Evolutionary conservation across 2,329 filamentous ascomycete species (phyloP).

Genomic region (Hypomyces rosellus): DNA sequence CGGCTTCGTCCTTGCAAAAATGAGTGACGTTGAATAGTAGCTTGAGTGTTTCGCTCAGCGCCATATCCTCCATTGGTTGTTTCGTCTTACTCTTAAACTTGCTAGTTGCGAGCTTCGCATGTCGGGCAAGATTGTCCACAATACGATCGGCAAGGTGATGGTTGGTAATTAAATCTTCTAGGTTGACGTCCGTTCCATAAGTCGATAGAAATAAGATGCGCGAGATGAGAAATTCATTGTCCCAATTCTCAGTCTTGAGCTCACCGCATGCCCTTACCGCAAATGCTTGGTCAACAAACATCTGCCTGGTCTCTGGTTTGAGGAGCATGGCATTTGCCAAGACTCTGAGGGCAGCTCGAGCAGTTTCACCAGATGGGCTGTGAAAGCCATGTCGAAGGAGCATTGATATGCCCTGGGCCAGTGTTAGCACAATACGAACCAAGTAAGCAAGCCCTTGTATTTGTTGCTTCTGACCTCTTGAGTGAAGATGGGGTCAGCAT

Average conservation of each 20-base stretch:
- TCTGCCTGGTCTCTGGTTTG: conserved; percentile 38
- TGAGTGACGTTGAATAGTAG: conserved; percentile 84
- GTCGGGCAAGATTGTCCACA: conserved; percentile 61
- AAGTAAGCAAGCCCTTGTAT: background rate
- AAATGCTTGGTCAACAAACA: conserved; percentile 42
- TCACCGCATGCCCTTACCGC: conserved; percentile 58
- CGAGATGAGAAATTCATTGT: conserved; percentile 75
- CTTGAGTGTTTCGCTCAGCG: conserved; percentile 77
- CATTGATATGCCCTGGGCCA: conserved; percentile 58
- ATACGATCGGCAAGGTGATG: conserved; percentile 49
- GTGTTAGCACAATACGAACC: background rate
- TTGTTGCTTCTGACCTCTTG: conserved; percentile 49
- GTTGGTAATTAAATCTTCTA: conserved; percentile 41
- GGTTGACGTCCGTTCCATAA: conserved; percentile 44
- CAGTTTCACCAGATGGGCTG: conserved; percentile 53
- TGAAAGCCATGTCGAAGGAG: conserved; percentile 70
- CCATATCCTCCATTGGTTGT: conserved; percentile 67
- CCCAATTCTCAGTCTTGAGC: conserved; percentile 65
- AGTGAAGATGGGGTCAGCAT: conserved; percentile 81
- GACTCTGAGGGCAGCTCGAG: conserved; percentile 72
- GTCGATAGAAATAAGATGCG: conserved; percentile 39
- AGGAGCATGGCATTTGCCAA: conserved; percentile 69
- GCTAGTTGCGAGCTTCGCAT: conserved; percentile 44
- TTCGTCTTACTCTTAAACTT: conserved; percentile 24
- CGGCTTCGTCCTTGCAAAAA: conserved; percentile 56